These are phyloP conservation scores for Aspergillus sp. DNA, from an alignment of 2,329 filamentous ascomycete species.

Conservation along the genomic window DNA sequence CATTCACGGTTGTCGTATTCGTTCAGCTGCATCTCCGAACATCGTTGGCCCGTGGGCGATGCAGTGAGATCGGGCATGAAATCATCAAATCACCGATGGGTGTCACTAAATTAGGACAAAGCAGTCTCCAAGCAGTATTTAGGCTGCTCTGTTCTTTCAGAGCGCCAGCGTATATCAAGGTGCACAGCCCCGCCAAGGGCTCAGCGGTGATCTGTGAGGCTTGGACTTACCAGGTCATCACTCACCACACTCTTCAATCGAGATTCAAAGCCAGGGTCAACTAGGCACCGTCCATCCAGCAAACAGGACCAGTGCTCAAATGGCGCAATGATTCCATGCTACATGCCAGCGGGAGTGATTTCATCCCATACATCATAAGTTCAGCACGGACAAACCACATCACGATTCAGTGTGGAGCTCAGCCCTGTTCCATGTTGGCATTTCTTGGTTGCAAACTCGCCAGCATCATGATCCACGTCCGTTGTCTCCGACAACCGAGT, in stretches of 20 bases:
- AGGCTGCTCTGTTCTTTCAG: not conserved
- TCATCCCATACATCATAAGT: not conserved
- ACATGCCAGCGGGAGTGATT: not conserved
- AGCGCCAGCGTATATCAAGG: not conserved
- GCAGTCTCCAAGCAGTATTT: not conserved
- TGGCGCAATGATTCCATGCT: not conserved
- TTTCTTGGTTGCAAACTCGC: not conserved
- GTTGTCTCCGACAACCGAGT: not conserved
- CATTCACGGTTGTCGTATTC: not conserved
- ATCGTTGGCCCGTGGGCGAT: not conserved
- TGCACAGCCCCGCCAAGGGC: slow-evolving; percentile 3
- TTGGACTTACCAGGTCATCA: not conserved
- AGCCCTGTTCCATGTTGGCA: not conserved
- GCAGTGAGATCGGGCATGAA: slow-evolving; percentile 4
- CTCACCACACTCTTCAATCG: not conserved
- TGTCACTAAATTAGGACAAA: not conserved
- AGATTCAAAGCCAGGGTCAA: not conserved
- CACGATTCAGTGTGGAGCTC: not conserved
- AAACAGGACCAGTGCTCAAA: not conserved
- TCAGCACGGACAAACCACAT: not conserved
- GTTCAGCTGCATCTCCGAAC: not conserved
- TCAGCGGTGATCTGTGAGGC: not conserved
- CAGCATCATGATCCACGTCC: not conserved
- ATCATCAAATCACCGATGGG: not conserved
- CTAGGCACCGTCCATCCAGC: not conserved